These are phyloP conservation scores for Xylaria multiplex DNA, from an alignment of 2,329 filamentous ascomycete species.

Conservation along the genomic window DNA sequence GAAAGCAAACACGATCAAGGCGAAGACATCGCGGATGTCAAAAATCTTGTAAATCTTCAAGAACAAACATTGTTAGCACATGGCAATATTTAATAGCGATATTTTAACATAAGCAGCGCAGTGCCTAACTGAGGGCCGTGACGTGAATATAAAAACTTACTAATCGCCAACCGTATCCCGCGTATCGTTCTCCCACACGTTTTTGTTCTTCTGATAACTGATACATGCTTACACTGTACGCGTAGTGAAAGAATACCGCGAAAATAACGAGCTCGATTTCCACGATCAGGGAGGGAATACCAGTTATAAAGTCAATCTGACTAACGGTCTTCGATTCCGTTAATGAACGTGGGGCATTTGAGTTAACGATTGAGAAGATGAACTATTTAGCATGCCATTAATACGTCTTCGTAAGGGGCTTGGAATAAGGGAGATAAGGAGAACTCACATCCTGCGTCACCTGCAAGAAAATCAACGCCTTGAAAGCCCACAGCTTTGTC, in stretches of 20 bases:
- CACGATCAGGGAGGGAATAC: constrained; percentile 38
- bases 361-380: constrained; percentile 39
- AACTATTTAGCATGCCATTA: constrained; percentile 30
- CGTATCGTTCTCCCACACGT: constrained; percentile 24
- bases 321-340: constrained; percentile 34
- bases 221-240: constrained; percentile 42
- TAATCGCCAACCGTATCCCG: constrained; percentile 29
- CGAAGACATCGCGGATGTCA: constrained; percentile 31
- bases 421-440: constrained; percentile 1
- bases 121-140: background rate
- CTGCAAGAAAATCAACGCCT: constrained; percentile 45
- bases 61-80: constrained; percentile 3
- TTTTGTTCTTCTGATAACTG: constrained; percentile 31
- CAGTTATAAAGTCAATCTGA: constrained; percentile 39
- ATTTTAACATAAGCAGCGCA: background rate
- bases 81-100: background rate
- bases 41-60: constrained; percentile 32
- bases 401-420: background rate
- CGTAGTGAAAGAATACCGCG: constrained; percentile 43
- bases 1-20: constrained; percentile 25
- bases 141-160: constrained; percentile 24
- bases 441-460: constrained; percentile 37
- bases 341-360: constrained; percentile 27
- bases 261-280: constrained; percentile 40
- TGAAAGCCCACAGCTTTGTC: constrained; percentile 45